phyloP scores from a whole-genome alignment of 176 grass and related monocot genomes.

The Bolboschoenus planiculmis region DNA sequence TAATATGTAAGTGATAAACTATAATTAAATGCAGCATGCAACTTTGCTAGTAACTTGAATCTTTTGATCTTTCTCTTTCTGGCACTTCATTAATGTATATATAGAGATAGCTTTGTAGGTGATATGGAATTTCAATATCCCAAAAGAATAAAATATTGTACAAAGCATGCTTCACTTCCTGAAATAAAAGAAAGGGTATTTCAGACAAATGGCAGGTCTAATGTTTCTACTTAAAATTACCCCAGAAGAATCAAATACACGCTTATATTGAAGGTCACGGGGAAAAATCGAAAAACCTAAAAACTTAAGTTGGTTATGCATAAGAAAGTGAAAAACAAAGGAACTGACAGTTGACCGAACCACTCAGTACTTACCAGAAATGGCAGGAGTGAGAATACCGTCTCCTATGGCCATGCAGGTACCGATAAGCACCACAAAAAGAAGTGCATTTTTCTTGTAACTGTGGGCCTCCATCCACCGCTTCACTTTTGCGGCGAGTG shows the following conservation, averaged over 20 bases:
- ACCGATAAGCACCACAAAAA: conserved; percentile 89
- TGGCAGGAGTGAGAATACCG: conserved; percentile 97
- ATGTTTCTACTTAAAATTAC: conserved; percentile 9
- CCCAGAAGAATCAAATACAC: not conserved
- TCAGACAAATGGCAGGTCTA: not conserved
- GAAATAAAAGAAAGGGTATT: not conserved
- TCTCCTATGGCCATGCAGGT: conserved; percentile 99
- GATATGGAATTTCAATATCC: not conserved
- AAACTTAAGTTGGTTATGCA: not conserved
- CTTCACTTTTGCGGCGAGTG: conserved; percentile 78
- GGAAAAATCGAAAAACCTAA: not conserved
- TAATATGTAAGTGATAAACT: not conserved
- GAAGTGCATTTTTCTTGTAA: conserved; percentile 82
- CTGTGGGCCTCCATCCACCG: conserved; percentile 69
- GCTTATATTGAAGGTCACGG: not conserved
- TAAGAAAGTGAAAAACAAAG: not conserved
- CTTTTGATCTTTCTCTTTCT: not conserved
- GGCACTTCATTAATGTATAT: not conserved
- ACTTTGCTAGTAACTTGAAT: not conserved
- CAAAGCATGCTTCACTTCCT: not conserved
- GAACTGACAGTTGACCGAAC: not conserved
- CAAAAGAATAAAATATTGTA: not conserved
- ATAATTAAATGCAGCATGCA: not conserved
- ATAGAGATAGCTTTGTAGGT: not conserved
- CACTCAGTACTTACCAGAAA: conserved; percentile 62